Evolutionary conservation across 805 yeast species (phyloP).

Genomic region (Clavispora phyllophila): DNA sequence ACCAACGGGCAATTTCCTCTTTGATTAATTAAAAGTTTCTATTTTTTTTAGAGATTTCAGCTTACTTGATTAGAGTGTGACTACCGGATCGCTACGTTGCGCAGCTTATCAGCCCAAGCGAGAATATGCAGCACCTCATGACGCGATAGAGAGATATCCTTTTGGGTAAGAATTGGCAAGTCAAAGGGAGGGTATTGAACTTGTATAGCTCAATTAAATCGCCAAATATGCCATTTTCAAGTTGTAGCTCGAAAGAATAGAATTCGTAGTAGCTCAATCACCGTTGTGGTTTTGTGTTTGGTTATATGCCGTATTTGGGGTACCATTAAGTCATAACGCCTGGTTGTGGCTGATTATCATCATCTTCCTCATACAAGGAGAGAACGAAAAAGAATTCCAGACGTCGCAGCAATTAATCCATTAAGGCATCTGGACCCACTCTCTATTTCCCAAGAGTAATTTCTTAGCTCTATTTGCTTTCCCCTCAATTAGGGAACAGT

Average conservation of each 20-base stretch:
- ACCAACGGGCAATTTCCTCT: conserved; percentile 1
- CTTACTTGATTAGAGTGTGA: too few relatives aligned
- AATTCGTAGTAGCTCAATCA: not conserved
- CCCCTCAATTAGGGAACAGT: not conserved
- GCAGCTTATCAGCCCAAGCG: not conserved
- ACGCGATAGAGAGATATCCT: too few relatives aligned
- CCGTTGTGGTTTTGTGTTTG: not conserved
- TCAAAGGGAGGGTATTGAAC: too few relatives aligned
- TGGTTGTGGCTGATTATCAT: not conserved
- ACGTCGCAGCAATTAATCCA: not conserved
- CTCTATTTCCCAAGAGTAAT: not conserved
- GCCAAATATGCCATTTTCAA: too few relatives aligned
- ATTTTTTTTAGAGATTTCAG: too few relatives aligned
- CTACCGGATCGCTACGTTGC: not conserved
- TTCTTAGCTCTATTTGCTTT: not conserved
- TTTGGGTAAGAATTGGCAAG: too few relatives aligned
- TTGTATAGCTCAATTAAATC: too few relatives aligned
- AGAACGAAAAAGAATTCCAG: not conserved
- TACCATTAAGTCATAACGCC: not conserved
- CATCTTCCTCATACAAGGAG: not conserved
- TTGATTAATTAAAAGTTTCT: too few relatives aligned
- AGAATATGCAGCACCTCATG: too few relatives aligned
- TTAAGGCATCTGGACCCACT: not conserved
- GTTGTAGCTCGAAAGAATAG: too few relatives aligned
- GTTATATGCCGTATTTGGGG: not conserved